phyloP scores from a whole-genome alignment of 2,329 filamentous ascomycete species.

The Claviceps citrina region DNA sequence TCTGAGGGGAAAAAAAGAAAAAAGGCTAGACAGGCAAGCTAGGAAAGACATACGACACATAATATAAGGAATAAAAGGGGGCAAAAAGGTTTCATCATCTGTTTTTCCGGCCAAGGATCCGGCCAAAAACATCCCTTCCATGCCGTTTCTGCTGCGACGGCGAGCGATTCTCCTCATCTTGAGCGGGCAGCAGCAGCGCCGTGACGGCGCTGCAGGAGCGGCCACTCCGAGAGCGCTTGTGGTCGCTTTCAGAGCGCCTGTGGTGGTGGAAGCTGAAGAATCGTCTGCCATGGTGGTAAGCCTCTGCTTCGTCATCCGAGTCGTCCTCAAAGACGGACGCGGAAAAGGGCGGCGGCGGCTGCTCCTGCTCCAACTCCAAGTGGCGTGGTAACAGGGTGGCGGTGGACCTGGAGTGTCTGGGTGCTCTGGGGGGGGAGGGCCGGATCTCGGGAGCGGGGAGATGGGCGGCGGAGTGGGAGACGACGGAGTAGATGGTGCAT shows the following conservation, averaged over 20 bases:
- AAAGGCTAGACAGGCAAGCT: too few species aligned
- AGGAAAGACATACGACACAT: too few species aligned
- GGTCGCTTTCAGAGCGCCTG: conserved; percentile 21
- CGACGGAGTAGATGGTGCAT: conserved; percentile 10
- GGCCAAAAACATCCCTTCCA: conserved; percentile 21
- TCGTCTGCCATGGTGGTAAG: conserved; percentile 6
- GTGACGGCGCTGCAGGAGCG: conserved; percentile 1
- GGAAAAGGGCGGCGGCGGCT: too few species aligned
- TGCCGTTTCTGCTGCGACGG: conserved; percentile 13
- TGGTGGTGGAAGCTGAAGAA: conserved; percentile 31
- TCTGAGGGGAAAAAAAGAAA: not conserved
- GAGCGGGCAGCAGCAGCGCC: not conserved
- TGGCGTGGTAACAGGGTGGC: conserved; percentile 10
- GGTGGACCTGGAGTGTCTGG: conserved; percentile 15
- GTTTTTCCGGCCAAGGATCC: conserved; percentile 22
- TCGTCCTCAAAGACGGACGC: conserved; percentile 35
- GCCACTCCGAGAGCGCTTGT: conserved; percentile 9
- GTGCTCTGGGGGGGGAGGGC: conserved; percentile 9
- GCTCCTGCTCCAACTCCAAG: conserved; percentile 13
- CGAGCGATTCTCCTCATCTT: not conserved
- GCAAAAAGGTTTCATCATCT: conserved; percentile 1
- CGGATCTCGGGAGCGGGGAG: conserved; percentile 8
- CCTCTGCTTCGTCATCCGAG: conserved; percentile 24
- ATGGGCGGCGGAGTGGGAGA: conserved; percentile 12
- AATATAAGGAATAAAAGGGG: not conserved